phyloP scores from a whole-genome alignment of 2,329 filamentous ascomycete species.

The Colletotrichum tabaci region DNA sequence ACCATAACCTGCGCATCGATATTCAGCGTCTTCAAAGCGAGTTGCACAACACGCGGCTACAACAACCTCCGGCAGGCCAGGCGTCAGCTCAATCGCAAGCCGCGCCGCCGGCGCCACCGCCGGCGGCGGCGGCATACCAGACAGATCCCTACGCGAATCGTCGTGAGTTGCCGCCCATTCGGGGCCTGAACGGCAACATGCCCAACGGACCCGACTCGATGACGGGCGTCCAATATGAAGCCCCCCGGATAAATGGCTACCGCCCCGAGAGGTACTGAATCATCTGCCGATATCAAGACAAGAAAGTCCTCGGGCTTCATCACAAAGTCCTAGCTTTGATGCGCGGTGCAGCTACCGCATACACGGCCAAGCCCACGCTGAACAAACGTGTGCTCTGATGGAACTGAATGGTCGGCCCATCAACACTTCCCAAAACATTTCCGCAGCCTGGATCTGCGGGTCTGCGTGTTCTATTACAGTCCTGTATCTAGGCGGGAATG shows the following conservation, averaged over 20 bases:
- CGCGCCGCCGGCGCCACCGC: slow-evolving; percentile 41
- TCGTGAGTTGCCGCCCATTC: slow-evolving; percentile 70
- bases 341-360: not conserved
- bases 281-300: not conserved
- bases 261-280: slow-evolving; percentile 57
- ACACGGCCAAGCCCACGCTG: not conserved
- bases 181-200: slow-evolving; percentile 63
- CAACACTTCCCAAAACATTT: slow-evolving; percentile 7
- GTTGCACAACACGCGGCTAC: slow-evolving; percentile 46
- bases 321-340: not conserved
- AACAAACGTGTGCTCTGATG: not conserved
- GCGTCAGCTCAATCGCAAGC: slow-evolving; percentile 28
- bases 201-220: slow-evolving; percentile 70
- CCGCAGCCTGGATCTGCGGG: slow-evolving; percentile 1
- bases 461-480: slow-evolving; percentile 40
- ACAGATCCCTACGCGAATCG: slow-evolving; percentile 54
- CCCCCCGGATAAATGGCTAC: slow-evolving; percentile 63
- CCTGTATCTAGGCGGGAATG: slow-evolving; percentile 26
- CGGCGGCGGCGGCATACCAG: slow-evolving; percentile 47
- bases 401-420: not conserved
- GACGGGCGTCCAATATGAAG: slow-evolving; percentile 77
- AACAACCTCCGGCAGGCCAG: slow-evolving; percentile 46
- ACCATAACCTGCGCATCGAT: slow-evolving; percentile 64
- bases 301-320: no score
- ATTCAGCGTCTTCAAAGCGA: slow-evolving; percentile 62